These are phyloP conservation scores for Nannochloropsis salina DNA, from an alignment of 108 stramenopile genomes.

Conservation along the genomic window DNA sequence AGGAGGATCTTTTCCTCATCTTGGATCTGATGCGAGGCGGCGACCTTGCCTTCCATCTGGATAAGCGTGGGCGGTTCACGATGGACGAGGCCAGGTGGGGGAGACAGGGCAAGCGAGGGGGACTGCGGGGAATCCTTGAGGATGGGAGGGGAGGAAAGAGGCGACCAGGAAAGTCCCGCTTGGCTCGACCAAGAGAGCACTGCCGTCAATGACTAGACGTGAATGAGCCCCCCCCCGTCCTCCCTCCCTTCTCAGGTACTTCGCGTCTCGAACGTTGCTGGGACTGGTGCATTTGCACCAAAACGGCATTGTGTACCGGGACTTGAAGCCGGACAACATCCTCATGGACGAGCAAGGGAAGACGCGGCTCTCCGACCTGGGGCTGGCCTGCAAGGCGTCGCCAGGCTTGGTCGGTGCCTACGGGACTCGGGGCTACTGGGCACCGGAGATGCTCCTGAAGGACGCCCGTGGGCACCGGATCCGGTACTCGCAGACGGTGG, in stretches of 20 bases:
- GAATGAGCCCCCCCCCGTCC: too few relatives aligned
- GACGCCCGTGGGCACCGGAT: slow-evolving; percentile 70
- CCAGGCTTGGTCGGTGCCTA: slow-evolving; percentile 71
- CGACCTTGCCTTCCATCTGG: slow-evolving; percentile 53
- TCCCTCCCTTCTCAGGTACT: slow-evolving; percentile 57
- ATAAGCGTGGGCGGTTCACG: background rate
- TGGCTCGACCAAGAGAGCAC: too few relatives aligned
- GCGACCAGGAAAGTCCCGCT: background rate
- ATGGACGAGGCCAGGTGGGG: background rate
- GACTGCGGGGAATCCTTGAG: background rate
- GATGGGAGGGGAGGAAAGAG: background rate
- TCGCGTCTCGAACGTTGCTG: slow-evolving; percentile 80
- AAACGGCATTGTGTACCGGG: slow-evolving; percentile 74
- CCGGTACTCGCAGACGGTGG: slow-evolving; percentile 73
- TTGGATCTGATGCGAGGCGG: slow-evolving; percentile 96
- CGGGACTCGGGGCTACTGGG: slow-evolving; percentile 87
- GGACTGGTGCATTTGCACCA: slow-evolving; percentile 69
- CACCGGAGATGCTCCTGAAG: slow-evolving; percentile 85
- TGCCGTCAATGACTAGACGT: too few relatives aligned
- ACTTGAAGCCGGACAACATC: slow-evolving; percentile 91
- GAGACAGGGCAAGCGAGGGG: too few relatives aligned
- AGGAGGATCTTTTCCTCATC: slow-evolving; percentile 78
- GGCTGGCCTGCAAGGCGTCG: slow-evolving; percentile 77
- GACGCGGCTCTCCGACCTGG: slow-evolving; percentile 77
- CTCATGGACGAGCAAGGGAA: slow-evolving; percentile 79